phyloP scores from a whole-genome alignment of 2,329 filamentous ascomycete genomes.

The Sarocladium brachiariae region DNA sequence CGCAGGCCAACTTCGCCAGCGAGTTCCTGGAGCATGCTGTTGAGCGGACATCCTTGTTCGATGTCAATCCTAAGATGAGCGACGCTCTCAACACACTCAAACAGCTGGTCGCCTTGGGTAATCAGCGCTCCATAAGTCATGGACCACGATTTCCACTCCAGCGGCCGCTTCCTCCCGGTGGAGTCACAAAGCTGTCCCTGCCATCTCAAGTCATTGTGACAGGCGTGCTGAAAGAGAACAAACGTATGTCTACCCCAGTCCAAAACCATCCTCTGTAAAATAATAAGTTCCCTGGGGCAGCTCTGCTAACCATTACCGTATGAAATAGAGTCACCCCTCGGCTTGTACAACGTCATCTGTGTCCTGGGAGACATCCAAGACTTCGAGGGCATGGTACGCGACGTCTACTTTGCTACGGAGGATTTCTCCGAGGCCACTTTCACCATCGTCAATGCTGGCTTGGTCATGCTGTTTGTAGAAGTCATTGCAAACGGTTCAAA shows the following conservation, averaged over 20 bases:
- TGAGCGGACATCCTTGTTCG: constrained; percentile 36
- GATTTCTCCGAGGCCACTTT: constrained; percentile 44
- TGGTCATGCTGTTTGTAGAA: constrained; percentile 46
- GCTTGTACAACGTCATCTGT: constrained; percentile 44
- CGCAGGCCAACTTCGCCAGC: constrained; percentile 46
- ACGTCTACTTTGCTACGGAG: constrained; percentile 45
- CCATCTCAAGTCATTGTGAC: constrained; percentile 47
- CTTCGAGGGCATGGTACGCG: constrained; percentile 42
- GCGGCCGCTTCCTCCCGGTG: constrained; percentile 36
- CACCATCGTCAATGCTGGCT: constrained; percentile 41
- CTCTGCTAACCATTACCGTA: no score
- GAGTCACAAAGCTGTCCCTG: constrained; percentile 45
- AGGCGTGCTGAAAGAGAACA: constrained; percentile 39
- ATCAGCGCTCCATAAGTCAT: constrained; percentile 30
- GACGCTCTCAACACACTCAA: constrained; percentile 44
- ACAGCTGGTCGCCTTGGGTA: constrained; percentile 46
- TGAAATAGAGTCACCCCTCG: constrained; percentile 37
- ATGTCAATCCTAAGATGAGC: constrained; percentile 43
- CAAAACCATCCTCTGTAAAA: background rate
- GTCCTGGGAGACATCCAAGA: constrained; percentile 41
- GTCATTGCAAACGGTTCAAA: constrained; percentile 21
- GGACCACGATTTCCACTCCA: constrained; percentile 40
- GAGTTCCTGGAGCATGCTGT: constrained; percentile 49
- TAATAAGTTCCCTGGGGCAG: no score
- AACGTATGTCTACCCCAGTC: constrained; percentile 34